phyloP scores from a whole-genome alignment of 192 early-diverging fungal species.

The Rhizophagus clarus region DNA sequence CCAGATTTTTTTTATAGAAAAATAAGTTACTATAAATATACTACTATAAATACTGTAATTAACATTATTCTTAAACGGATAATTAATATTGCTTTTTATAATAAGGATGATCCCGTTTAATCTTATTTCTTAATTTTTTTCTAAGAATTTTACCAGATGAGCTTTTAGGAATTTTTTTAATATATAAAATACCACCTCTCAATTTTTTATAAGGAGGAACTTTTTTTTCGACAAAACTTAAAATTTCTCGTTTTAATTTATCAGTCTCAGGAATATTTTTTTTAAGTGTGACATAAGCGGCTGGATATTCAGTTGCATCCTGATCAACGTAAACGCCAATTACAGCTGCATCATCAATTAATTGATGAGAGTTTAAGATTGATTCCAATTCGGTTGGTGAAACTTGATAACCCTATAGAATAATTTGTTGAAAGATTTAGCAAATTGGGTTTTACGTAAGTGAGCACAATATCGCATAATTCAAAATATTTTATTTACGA shows the following conservation, averaged over 20 bases:
- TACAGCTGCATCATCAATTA: constrained; percentile 71
- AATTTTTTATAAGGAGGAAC: constrained; percentile 77
- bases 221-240: constrained; percentile 56
- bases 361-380: constrained; percentile 66
- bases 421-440: no score
- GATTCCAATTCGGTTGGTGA: constrained; percentile 88
- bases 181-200: constrained; percentile 74
- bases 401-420: constrained; percentile 61
- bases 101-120: no score
- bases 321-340: constrained; percentile 64
- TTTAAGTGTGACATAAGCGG: constrained; percentile 71
- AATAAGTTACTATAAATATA: no score
- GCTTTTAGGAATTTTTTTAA: constrained; percentile 74
- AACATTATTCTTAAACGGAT: no score
- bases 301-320: constrained; percentile 75
- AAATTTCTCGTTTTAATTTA: constrained; percentile 45
- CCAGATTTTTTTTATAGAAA: no score
- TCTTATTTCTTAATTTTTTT: constrained; percentile 54
- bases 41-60: no score
- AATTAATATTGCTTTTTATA: no score
- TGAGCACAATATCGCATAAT: no score
- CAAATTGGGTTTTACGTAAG: no score
- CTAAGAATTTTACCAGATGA: constrained; percentile 86
- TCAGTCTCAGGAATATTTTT: constrained; percentile 44
- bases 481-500: constrained; percentile 35